Base-by-base conservation (phyloP, 441 rosid species). In the Populus trichocarpa region DNA sequence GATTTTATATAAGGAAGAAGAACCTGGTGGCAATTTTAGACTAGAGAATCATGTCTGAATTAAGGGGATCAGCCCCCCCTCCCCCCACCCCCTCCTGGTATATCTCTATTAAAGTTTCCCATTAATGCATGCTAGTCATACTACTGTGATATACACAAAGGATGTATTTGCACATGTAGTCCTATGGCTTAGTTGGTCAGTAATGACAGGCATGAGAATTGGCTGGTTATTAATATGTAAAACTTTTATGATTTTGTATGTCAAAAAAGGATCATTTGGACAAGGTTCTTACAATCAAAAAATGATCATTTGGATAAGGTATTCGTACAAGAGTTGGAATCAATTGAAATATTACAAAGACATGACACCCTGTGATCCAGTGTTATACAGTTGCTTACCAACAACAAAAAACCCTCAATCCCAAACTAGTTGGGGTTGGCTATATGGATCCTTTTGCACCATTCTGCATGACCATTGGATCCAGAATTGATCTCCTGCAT, bases 151-250 rank as follows among this genome's bases (percentile, higher is more conserved):
- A 40, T 40, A 12, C 50, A 40, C 16, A 40, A 40, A 40, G 50
- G 50, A 40, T 40, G 14, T 40, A 12, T 40, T 12, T 40, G 13
- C 50, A 12, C 16, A 40, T 40, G 50, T 40, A 40, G 50, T 40
- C 14, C 14, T 40, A 12, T 40, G 10, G 57, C 20, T 32, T 76
- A 12, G 13, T 57, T 69, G 35, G 14, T 13, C 16, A 8, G 23
- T 7, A 33, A 53, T 65, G 73, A 40, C 10, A 23, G 36, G 42
- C 80, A 42, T 33, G 40, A 59, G 42, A 69, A 69, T 36, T 78
- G 33, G 59, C 9, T 13, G 33, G 25, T 46, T 7, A 6, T 13
- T 71, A 42, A 23, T 33, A 12, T 77, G 36, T 20, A 16, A 65
- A n/a, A 13, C 33, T 53, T 50, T 32, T 53, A 32, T 20, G 13